Base-by-base conservation (phyloP, 106 monocot genomes). In the Dioscorea dumetorum region DNA sequence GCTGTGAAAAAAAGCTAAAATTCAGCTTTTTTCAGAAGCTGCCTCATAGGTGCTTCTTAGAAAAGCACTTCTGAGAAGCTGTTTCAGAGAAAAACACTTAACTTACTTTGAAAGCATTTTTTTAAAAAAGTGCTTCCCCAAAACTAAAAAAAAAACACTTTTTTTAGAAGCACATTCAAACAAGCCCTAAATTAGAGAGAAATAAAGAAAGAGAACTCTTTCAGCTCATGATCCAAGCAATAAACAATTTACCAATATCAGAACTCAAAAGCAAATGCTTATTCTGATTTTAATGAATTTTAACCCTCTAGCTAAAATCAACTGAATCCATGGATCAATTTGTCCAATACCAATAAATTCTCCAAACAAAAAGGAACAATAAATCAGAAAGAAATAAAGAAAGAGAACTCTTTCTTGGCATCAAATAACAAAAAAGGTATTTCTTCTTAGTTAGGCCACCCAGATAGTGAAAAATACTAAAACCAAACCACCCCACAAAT, bases 381-480 rank as follows among this genome's bases (percentile, higher is more conserved):
- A 16, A 4, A 18, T 56, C 54, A 56, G 54, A 56, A 18, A 16
- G 16, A 19, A 56, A 16, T 0, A 56, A 18, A 16, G 16, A 19
- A 56, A 16, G 54, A 56, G 15, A 56, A 56, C 33, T 23, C 70
- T 71, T 58, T 31, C 22, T 82, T 73, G 21, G 10, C 74, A 64
- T 80, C 60, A 58, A 61, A 66, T 61, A 28, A 33, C 23, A 63
- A 67, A 62, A 7, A 79, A 84, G 84, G 84, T 67, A 84, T 84
- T 73, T 60, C 80, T 80, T 84, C 57, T 52, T 4, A 49, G 0
- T 24, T 69, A 80, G 76, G 80, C 64, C 74, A 73, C 53, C 73
- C 68, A 73, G 50, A 50, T 16, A 32, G 63, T 20, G 66, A 13
- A 74, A 84, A 80, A 80, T 84, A 73, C 84, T 67, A 76, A 80